A percentile compares a stretch with the other conserved stretches of the same genome.
Evolutionary conservation across 176 grass and related monocot genomes (phyloP).

Genomic region (Leersia perrieri): DNA sequence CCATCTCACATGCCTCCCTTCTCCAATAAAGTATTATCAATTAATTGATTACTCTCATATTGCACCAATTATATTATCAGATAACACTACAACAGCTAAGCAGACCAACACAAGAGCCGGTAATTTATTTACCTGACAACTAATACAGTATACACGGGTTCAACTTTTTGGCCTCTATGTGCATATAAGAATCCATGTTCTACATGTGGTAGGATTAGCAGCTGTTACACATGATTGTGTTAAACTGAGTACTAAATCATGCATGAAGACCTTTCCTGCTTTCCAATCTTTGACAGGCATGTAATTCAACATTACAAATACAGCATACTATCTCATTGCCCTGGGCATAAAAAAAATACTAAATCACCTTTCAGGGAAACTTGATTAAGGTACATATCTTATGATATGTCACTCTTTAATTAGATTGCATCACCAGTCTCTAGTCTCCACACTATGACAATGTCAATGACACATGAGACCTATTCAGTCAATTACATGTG

Average conservation of each 20-base stretch:
- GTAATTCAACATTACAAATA: background rate
- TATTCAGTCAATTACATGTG: too few species aligned
- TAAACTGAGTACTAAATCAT: conserved; percentile 36
- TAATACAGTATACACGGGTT: conserved; percentile 1
- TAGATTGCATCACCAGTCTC: too few species aligned
- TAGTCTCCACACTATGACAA: too few species aligned
- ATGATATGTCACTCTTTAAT: too few species aligned
- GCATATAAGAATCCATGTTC: conserved; percentile 3
- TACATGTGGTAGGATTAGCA: conserved; percentile 28
- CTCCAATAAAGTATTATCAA: conserved; percentile 28
- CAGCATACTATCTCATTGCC: background rate
- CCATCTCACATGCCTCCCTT: conserved; percentile 42
- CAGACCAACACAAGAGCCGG: conserved; percentile 18
- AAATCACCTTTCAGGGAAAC: background rate
- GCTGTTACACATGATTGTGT: conserved; percentile 27
- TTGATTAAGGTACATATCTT: too few species aligned
- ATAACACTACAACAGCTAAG: conserved; percentile 41
- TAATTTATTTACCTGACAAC: conserved; percentile 36
- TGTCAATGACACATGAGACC: too few species aligned
- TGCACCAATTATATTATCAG: conserved; percentile 28
- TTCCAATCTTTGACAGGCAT: conserved; percentile 19
- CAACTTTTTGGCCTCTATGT: conserved; percentile 22
- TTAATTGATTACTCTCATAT: conserved; percentile 27
- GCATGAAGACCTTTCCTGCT: background rate
- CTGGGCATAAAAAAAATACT: too few species aligned